These are phyloP conservation scores for Mycena venus DNA, from an alignment of 768 basidiomycete genomes.

Conservation along the genomic window DNA sequence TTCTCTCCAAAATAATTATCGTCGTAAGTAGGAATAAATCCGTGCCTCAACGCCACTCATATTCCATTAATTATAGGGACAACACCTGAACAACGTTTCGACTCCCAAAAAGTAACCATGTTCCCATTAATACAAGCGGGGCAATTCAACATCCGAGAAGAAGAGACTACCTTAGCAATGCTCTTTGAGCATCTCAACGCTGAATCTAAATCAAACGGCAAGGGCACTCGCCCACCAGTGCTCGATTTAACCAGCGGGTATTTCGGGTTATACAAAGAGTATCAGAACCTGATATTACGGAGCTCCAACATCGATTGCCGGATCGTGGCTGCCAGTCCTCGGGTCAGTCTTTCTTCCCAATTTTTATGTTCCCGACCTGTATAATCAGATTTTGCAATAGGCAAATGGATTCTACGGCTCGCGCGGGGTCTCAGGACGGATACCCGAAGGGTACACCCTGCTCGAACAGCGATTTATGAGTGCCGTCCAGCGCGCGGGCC, in stretches of 20 bases:
- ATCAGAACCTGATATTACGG: slow-evolving; percentile 79
- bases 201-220: slow-evolving; percentile 18
- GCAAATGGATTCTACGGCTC: slow-evolving; percentile 97
- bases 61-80: background rate
- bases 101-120: slow-evolving; percentile 60
- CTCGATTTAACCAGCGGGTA: slow-evolving; percentile 95
- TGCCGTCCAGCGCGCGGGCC: slow-evolving; percentile 65
- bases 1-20: slow-evolving; percentile 67
- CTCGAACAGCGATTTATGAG: slow-evolving; percentile 88
- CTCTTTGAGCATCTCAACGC: slow-evolving; percentile 68
- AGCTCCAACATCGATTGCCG: slow-evolving; percentile 69
- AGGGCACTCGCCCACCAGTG: slow-evolving; percentile 55
- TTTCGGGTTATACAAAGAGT: slow-evolving; percentile 87
- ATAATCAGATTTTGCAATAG: slow-evolving; percentile 54
- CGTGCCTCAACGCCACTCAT: background rate
- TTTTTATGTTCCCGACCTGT: slow-evolving; percentile 1
- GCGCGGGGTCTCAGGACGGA: slow-evolving; percentile 88
- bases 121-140: slow-evolving; percentile 93
- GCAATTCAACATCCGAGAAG: slow-evolving; percentile 88
- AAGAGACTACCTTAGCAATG: slow-evolving; percentile 72
- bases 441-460: slow-evolving; percentile 95
- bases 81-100: slow-evolving; percentile 38
- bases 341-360: slow-evolving; percentile 68
- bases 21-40: background rate
- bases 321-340: slow-evolving; percentile 89